A percentile compares a stretch with the other conserved stretches of the same genome.
Conservation (phyloP, 371 early-diverging fungal genomes). For the Catenaria anguillulae region DNA sequence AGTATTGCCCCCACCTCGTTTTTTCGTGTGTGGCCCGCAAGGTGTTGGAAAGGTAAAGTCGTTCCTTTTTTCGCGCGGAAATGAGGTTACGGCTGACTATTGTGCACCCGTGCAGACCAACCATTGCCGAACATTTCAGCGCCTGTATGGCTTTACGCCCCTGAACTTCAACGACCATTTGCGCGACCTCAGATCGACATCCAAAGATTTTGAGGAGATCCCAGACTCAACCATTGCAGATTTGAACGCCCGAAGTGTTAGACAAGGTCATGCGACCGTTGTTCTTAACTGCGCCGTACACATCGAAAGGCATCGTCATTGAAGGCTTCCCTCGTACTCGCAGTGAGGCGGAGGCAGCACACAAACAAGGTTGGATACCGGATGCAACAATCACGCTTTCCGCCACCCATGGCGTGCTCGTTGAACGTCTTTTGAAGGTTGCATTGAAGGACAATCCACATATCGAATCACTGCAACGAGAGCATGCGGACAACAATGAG, state of each 20-base stretch:
- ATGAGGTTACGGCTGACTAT: neutral
- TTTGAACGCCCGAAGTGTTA: neutral
- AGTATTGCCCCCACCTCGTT: neutral
- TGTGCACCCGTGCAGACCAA: neutral
- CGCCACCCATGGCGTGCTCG: neutral
- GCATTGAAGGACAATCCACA: neutral
- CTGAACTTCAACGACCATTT: neutral
- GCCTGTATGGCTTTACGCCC: neutral
- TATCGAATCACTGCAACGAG: neutral
- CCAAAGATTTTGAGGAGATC: neutral
- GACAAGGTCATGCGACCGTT: neutral
- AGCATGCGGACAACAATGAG: neutral
- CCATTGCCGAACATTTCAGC: neutral
- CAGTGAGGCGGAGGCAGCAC: neutral
- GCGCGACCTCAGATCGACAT: neutral
- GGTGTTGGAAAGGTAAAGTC: neutral
- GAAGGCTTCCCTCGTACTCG: slow-evolving; percentile 1
- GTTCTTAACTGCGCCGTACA: neutral
- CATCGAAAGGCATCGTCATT: neutral
- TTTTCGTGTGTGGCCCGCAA: neutral
- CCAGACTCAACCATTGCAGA: neutral
- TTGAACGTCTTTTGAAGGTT: neutral
- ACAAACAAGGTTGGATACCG: neutral
- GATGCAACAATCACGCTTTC: neutral
- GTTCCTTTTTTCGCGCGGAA: neutral